phyloP scores from a whole-genome alignment of 148 eudicot species.

The Fagopyrum tataricum region DNA sequence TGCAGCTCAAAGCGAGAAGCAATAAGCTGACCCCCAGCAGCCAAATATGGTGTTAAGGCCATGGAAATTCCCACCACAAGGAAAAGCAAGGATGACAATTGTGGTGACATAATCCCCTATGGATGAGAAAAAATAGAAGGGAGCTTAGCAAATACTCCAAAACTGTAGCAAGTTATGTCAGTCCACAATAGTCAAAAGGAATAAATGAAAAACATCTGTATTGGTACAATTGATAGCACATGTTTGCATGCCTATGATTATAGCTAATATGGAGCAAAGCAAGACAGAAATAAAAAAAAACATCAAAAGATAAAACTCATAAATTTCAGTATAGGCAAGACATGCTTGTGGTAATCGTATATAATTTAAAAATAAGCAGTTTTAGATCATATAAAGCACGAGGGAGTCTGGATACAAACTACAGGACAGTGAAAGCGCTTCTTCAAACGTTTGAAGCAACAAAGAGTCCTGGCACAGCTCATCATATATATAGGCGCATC shows the following conservation, averaged over 20 bases:
- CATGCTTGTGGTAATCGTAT: not conserved
- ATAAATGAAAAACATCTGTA: not conserved
- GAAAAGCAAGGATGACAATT: slow-evolving; percentile 84
- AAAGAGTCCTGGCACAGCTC: slow-evolving; percentile 2
- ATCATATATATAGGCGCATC: not conserved
- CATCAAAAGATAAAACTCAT: not conserved
- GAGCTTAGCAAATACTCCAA: not conserved
- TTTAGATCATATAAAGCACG: not conserved
- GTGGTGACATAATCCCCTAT: slow-evolving; percentile 96
- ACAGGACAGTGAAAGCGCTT: not conserved
- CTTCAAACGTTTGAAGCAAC: not conserved
- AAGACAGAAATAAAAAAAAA: not conserved
- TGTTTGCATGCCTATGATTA: not conserved
- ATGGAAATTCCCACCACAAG: slow-evolving; percentile 96
- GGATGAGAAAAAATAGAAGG: slow-evolving; percentile 20
- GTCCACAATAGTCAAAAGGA: not conserved
- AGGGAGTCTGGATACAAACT: not conserved
- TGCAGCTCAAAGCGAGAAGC: slow-evolving; percentile 96
- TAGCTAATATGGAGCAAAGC: not conserved
- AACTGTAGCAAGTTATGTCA: not conserved
- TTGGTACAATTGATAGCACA: not conserved
- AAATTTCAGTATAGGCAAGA: not conserved
- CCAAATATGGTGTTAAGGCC: slow-evolving; percentile 95
- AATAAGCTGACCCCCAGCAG: slow-evolving; percentile 98
- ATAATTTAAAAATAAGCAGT: not conserved